These are phyloP conservation scores for Oryza rufipogon DNA, from an alignment of 176 grass and related monocot species.

Conservation along the genomic window DNA sequence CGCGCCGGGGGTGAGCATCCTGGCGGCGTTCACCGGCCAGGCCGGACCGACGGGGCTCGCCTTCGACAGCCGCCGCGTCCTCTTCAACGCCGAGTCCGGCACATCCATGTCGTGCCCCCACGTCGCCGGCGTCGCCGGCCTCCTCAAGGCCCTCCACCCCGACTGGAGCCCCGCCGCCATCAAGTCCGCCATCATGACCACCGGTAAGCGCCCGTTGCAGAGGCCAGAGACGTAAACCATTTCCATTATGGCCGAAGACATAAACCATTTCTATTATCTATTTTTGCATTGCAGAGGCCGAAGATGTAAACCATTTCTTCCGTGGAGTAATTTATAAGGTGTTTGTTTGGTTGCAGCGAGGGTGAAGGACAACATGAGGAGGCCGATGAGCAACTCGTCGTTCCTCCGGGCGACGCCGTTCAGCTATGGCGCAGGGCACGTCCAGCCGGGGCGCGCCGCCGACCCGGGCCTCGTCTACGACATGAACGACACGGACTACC, in stretches of 20 bases:
- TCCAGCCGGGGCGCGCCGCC: slow-evolving; percentile 68
- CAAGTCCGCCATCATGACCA: slow-evolving; percentile 92
- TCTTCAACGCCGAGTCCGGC: slow-evolving; percentile 90
- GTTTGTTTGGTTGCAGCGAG: slow-evolving; percentile 47
- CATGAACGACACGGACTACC: slow-evolving; percentile 61
- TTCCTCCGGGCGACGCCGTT: slow-evolving; percentile 73
- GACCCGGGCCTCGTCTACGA: slow-evolving; percentile 93
- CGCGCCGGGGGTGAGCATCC: slow-evolving; percentile 87
- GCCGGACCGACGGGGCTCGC: slow-evolving; percentile 59
- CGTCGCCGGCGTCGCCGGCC: slow-evolving; percentile 73
- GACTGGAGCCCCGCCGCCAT: slow-evolving; percentile 88
- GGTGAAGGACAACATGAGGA: slow-evolving; percentile 62
- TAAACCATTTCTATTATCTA: no score
- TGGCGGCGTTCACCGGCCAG: slow-evolving; percentile 65
- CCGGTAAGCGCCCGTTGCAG: slow-evolving; percentile 34
- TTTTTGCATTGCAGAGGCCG: no score
- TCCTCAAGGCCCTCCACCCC: slow-evolving; percentile 74
- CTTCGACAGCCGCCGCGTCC: slow-evolving; percentile 77
- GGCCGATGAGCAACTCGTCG: slow-evolving; percentile 68
- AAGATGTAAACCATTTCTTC: no score
- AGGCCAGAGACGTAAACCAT: no score
- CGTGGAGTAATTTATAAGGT: no score
- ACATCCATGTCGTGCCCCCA: slow-evolving; percentile 98
- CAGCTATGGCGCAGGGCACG: slow-evolving; percentile 85
- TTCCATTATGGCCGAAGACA: no score